A percentile compares a stretch with the other conserved stretches of the same genome.
Evolutionary conservation across 371 early-diverging fungal species (phyloP).

Genomic region (Actinomortierella wolfii): DNA sequence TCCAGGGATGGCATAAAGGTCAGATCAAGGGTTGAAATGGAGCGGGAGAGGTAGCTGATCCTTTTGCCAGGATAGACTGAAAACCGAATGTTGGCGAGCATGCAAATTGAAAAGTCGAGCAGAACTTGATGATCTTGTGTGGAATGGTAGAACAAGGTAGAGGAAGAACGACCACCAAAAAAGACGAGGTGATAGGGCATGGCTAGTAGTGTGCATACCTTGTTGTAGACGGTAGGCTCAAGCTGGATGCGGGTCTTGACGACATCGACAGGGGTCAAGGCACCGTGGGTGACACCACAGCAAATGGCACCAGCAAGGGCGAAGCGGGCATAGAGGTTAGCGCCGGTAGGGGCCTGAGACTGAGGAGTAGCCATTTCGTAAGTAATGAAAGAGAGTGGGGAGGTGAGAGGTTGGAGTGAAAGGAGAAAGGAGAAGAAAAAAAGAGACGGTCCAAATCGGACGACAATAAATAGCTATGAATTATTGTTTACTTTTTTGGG

Average conservation of each 20-base stretch:
- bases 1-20: no score
- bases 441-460: background rate
- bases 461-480: no score
- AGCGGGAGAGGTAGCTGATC: no score
- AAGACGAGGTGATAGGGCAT: no score
- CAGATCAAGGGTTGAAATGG: background rate
- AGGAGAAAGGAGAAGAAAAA: constrained; percentile 2
- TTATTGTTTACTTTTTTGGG: no score
- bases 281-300: constrained; percentile 79
- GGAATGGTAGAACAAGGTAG: no score
- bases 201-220: constrained; percentile 13
- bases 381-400: constrained; percentile 14
- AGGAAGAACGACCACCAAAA: no score
- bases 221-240: constrained; percentile 72
- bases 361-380: constrained; percentile 42
- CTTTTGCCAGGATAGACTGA: no score
- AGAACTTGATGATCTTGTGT: background rate
- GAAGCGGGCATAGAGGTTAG: constrained; percentile 70
- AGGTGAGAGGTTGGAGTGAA: constrained; percentile 11
- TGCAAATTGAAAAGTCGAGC: background rate
- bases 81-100: background rate
- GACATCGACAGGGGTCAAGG: constrained; percentile 61
- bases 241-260: constrained; percentile 81
- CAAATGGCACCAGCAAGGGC: constrained; percentile 78
- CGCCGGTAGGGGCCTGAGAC: constrained; percentile 62